Base-by-base conservation (phyloP, 129 eudicot genomes). In the Kitagawia praeruptora region DNA sequence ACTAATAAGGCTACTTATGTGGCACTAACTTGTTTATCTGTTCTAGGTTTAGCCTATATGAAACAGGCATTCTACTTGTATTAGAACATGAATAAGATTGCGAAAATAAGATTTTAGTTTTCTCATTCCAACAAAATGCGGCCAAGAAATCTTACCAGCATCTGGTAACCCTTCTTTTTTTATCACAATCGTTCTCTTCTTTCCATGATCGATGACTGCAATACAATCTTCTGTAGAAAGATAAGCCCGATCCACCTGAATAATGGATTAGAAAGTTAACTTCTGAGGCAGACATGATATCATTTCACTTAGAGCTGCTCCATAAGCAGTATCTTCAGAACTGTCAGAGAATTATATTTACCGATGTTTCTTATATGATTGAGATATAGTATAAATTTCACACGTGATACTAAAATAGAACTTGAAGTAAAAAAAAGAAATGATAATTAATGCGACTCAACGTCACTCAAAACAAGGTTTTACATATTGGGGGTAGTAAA, bases 121-220 rank as follows among this genome's bases (percentile, higher is more conserved):
- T 70, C 2, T 71, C 13, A 38, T 44, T 6, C 31, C n/a, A 12
- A 38, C 6, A 18, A 25, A 72, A 41, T 41, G 28, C n/a, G 48
- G 37, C 54, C 18, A 23, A 63, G 54, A 76, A 41, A 25, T 27
- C 93, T 83, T 89, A 95, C 98, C 96, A 44, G 87, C 86, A 86
- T 92, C 99, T 0, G 94, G 99, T 28, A 95, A 89, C 69, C 99
- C 97, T 80, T 90, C 94, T 86, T 92, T 95, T 77, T 82, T 81
- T 83, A 95, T 81, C 21, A 92, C 94, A 49, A 83, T 88, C 4
- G 97, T 95, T 76, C 96, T 85, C 86, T 95, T 95, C 80, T 83
- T 92, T 83, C 88, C 96, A 75, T 95, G 99, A 86, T 95, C 99
- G 69, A 95, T 89, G 46, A 95, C 97, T 28, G 97, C 96, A 75